Percentiles rank a stretch among this genome's conserved stretches.
Evolutionary conservation across 495 filamentous ascomycete genomes (phyloP).

Genomic region (Lepraria neglecta): DNA sequence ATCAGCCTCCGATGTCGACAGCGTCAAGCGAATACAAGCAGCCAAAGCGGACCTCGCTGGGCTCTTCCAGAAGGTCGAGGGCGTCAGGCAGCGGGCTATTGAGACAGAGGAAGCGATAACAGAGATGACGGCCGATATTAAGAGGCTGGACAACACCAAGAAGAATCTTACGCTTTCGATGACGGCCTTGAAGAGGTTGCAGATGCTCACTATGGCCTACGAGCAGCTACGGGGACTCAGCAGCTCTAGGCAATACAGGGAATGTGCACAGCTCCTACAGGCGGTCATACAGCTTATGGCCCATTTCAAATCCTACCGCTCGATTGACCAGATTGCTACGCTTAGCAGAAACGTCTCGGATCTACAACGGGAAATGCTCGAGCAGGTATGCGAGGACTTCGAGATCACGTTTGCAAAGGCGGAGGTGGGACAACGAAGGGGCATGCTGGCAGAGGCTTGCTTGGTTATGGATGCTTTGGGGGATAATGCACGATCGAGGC

Average conservation of each 20-base stretch:
- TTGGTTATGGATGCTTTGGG: conserved; percentile 92
- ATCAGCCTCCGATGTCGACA: conserved; percentile 78
- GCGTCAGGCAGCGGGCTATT: conserved; percentile 79
- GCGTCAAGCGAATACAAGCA: conserved; percentile 79
- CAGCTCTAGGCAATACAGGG: conserved; percentile 84
- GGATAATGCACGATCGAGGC: conserved; percentile 72
- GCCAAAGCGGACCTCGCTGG: conserved; percentile 83
- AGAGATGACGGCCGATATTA: conserved; percentile 99
- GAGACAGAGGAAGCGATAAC: conserved; percentile 94
- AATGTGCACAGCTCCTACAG: conserved; percentile 91
- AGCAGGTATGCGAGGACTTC: conserved; percentile 98
- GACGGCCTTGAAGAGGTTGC: conserved; percentile 93
- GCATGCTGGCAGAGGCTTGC: conserved; percentile 77
- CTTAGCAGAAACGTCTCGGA: conserved; percentile 90
- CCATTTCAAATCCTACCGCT: conserved; percentile 96
- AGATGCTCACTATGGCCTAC: conserved; percentile 98
- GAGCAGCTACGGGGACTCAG: conserved; percentile 84
- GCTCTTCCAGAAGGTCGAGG: conserved; percentile 93
- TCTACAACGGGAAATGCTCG: conserved; percentile 84
- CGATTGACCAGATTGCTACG: conserved; percentile 95
- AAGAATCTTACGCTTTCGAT: conserved; percentile 93
- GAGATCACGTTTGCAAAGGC: conserved; percentile 90
- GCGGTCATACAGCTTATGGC: conserved; percentile 97
- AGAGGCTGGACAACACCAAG: conserved; percentile 93
- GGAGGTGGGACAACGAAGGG: conserved; percentile 65